Evolutionary conservation across 805 yeast genomes (phyloP), one percentile per base, ranked within the genome.

Genomic region (Saturnispora besseyi): DNA sequence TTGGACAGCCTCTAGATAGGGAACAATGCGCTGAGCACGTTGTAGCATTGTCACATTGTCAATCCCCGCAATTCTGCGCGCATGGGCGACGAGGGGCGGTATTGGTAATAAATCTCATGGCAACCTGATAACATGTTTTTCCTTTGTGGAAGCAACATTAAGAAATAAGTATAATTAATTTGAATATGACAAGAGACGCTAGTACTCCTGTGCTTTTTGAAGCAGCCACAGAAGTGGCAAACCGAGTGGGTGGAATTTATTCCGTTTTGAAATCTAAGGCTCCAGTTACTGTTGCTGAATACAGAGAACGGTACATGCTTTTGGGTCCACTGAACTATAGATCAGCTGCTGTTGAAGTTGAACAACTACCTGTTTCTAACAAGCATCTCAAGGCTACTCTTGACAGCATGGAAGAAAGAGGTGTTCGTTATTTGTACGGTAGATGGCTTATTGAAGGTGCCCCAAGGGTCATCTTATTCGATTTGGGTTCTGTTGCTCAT

Each of bases 361-460:
- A 86, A 61, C 84, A 81, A 56, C 68, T 85, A 49, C 77, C 79
- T 3, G 64, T 70, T 31, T 62, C 71, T 5, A 73, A 72, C 48
- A 67, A 66, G 10, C 68, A 69, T 42, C 68, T 90, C 55, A 76
- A 75, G 60, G 74, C 73, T 26, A 73, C 95, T 1, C 71, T 91
- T 58, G 82, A 83, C 51, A 74, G 87, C 11, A 91, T 91, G 98
- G 68, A 77, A 44, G 75, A 77, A 13, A 74, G 96, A 45, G 98
- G 98, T 30, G 78, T 91, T 55, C 70, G 76, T 51, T 87, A 84
- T 73, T 70, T 89, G 47, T 90, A 91, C 62, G 98, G 97, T 44
- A 77, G 97, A 52, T 91, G 99, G 99, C 77, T 91, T 59, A 89
- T 91, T 59, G 99, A 93, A 64, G 97, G 98, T 18, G 96, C 98